Conservation (phyloP, 2,329 filamentous ascomycete species). For the Trichophaea hybrida region DNA sequence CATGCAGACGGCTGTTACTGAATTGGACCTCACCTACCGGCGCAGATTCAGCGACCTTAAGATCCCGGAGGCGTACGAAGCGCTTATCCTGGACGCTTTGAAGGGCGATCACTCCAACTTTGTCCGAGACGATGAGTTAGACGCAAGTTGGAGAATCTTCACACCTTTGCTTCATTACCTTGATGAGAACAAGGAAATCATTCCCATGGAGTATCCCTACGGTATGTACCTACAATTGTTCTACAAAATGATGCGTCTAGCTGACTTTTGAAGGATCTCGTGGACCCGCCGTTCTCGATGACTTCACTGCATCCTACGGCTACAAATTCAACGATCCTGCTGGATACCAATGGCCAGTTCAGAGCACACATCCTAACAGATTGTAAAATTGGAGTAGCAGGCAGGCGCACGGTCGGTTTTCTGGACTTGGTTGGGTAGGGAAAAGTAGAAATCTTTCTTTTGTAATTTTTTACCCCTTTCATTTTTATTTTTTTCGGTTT, state of each 20-base stretch:
- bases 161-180: slow-evolving; percentile 94
- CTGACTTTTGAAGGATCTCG: slow-evolving; percentile 57
- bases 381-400: slow-evolving; percentile 43
- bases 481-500: not conserved
- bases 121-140: slow-evolving; percentile 88
- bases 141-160: slow-evolving; percentile 97
- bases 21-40: slow-evolving; percentile 95
- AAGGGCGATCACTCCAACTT: slow-evolving; percentile 99
- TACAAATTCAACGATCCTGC: slow-evolving; percentile 98
- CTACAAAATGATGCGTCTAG: not conserved
- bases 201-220: slow-evolving; percentile 98
- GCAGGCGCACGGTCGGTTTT: not conserved
- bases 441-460: not conserved
- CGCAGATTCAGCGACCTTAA: slow-evolving; percentile 97
- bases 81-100: slow-evolving; percentile 86
- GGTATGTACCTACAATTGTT: slow-evolving; percentile 45
- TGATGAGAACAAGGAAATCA: slow-evolving; percentile 98
- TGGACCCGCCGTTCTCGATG: slow-evolving; percentile 86
- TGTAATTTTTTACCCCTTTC: not conserved
- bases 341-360: slow-evolving; percentile 88
- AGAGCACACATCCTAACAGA: slow-evolving; percentile 60
- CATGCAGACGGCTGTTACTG: slow-evolving; percentile 98
- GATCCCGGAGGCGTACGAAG: slow-evolving; percentile 98
- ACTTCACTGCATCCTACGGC: slow-evolving; percentile 94
- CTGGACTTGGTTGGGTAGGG: not conserved